phyloP scores from a whole-genome alignment of 2,329 filamentous ascomycete species.

The Xylariales sp. region DNA sequence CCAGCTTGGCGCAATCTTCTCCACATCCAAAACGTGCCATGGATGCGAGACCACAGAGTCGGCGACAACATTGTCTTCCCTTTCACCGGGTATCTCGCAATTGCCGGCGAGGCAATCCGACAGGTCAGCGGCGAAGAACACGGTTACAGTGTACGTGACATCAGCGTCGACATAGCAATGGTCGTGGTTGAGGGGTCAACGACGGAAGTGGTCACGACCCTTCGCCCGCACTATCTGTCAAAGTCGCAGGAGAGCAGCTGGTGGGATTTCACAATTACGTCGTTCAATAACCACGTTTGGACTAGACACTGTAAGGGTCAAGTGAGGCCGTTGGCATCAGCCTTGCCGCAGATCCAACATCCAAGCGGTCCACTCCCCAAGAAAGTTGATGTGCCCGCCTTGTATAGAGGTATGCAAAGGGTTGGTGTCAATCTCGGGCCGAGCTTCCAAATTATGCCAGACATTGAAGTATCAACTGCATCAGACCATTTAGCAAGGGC shows the following conservation, averaged over 20 bases:
- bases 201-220: slow-evolving; percentile 50
- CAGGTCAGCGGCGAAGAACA: slow-evolving; percentile 39
- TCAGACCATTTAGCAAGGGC: slow-evolving; percentile 31
- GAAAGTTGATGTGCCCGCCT: slow-evolving; percentile 34
- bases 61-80: slow-evolving; percentile 51
- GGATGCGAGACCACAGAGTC: slow-evolving; percentile 52
- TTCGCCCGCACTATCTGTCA: slow-evolving; percentile 45
- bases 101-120: slow-evolving; percentile 53
- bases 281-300: slow-evolving; percentile 46
- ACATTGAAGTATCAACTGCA: slow-evolving; percentile 38
- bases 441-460: slow-evolving; percentile 47
- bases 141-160: slow-evolving; percentile 47
- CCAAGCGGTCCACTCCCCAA: slow-evolving; percentile 13
- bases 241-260: slow-evolving; percentile 44
- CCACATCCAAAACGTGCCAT: slow-evolving; percentile 48
- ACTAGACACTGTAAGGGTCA: slow-evolving; percentile 47
- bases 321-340: slow-evolving; percentile 27
- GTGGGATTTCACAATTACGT: slow-evolving; percentile 51
- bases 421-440: slow-evolving; percentile 50
- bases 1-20: slow-evolving; percentile 52
- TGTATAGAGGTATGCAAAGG: slow-evolving; percentile 46
- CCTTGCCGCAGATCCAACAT: slow-evolving; percentile 20
- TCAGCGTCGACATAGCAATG: slow-evolving; percentile 49
- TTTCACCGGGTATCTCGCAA: slow-evolving; percentile 51
- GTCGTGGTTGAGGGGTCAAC: slow-evolving; percentile 47